Conservation (phyloP, 2,329 filamentous ascomycete species). For the Stachybotrys chlorohalonatus region DNA sequence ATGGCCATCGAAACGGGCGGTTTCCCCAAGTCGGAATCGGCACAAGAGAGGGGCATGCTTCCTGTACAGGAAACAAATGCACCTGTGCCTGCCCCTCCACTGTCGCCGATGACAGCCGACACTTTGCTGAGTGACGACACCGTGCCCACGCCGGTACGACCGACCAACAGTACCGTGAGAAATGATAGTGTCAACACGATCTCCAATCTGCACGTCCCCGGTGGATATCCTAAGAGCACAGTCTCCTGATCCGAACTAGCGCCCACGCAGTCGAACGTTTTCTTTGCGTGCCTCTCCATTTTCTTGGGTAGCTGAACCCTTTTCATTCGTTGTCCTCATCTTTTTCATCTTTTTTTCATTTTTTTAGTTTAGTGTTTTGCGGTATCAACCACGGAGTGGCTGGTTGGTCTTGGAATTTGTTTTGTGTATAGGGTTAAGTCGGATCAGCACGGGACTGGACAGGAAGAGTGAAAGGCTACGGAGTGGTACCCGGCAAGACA, state of each 20-base stretch:
- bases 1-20: slow-evolving; percentile 11
- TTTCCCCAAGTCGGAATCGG: slow-evolving; percentile 11
- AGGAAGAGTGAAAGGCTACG: background rate
- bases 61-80: slow-evolving; percentile 1
- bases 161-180: slow-evolving; percentile 15
- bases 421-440: background rate
- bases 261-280: background rate
- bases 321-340: background rate
- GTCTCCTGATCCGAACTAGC: background rate
- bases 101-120: slow-evolving; percentile 5
- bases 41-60: background rate
- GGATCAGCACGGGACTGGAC: background rate
- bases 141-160: slow-evolving; percentile 9
- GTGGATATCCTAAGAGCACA: slow-evolving; percentile 46
- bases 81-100: background rate
- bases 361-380: background rate
- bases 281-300: background rate
- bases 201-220: slow-evolving; percentile 60
- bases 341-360: slow-evolving; percentile 3
- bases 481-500: background rate
- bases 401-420: background rate
- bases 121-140: slow-evolving; percentile 8
- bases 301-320: slow-evolving; percentile 1
- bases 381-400: background rate
- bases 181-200: slow-evolving; percentile 44